Evolutionary conservation across 1,139 yeast genomes (phyloP), one percentile per base, ranked within the genome.

Genomic region (Arxiozyma telluris): DNA sequence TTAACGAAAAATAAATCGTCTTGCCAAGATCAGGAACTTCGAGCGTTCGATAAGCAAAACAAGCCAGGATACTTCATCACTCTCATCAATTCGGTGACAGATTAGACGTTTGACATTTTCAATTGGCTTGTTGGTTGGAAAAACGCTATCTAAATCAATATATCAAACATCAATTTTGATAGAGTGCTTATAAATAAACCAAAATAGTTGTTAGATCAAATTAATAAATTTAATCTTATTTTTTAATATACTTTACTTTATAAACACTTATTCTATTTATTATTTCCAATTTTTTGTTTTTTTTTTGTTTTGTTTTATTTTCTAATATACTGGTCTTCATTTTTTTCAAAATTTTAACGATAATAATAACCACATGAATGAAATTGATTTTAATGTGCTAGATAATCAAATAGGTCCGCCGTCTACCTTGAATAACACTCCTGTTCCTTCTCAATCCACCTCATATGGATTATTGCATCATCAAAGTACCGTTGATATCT

Each of bases 401-500:
- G 49, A 41, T 21, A 46, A 46, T 22, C 49, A 46, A 21, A 20
- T 27, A 38, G 49, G 23, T 21, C 30, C 49, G 43, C 49, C 49
- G 43, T 46, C 49, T 15, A 46, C 49, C 20, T 41, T 46, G 15
- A 30, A 46, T 5, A 46, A 27, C 15, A 34, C 49, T 2, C 34
- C 49, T 6, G 4, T 46, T n/a, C 39, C 49, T 34, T 23, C 47
- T 21, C 46, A 43, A 7, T 23, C 46, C 11, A 38, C 50, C 3
- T 22, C 50, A 34, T 47, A 47, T 18, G 50, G 47, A 6, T 38
- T 51, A 41, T 34, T 65, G 58, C 69, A 65, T 54, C 67, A 64
- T 54, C 70, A 66, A 57, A 57, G 61, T 2, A 64, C 64, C 53
- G 58, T 66, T 47, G 71, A 67, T 57, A 63, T 66, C 3, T 66